Conservation (phyloP, 768 basidiomycete species). For the Exidia glandulosa region DNA sequence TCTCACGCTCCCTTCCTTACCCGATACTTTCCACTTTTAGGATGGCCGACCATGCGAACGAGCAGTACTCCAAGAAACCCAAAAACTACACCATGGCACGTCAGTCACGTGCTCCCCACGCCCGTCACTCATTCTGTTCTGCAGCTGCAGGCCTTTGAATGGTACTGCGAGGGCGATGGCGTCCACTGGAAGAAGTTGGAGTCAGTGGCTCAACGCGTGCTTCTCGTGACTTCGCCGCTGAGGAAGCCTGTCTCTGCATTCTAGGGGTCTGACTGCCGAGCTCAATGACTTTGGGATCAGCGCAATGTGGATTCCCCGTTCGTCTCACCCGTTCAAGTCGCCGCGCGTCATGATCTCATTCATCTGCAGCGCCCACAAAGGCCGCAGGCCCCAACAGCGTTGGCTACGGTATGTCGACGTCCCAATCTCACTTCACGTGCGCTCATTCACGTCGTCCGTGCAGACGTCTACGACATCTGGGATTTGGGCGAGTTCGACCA, state of each 20-base stretch:
- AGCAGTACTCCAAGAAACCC: background rate
- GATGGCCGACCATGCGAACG: slow-evolving; percentile 6
- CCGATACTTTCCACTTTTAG: too few relatives aligned
- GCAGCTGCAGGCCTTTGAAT: slow-evolving; percentile 8
- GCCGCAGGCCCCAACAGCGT: slow-evolving; percentile 14
- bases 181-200: slow-evolving; percentile 5
- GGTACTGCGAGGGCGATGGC: slow-evolving; percentile 8
- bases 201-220: background rate
- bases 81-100: slow-evolving; percentile 5
- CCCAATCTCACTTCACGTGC: too few relatives aligned
- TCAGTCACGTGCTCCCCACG: background rate
- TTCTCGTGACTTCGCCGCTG: background rate
- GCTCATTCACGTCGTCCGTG: too few relatives aligned
- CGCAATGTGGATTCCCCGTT: slow-evolving; percentile 6
- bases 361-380: slow-evolving; percentile 12
- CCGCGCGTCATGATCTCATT: background rate
- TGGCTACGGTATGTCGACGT: slow-evolving; percentile 18
- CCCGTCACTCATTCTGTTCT: background rate
- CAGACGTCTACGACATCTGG: slow-evolving; percentile 11
- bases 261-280: background rate
- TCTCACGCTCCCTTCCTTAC: too few relatives aligned
- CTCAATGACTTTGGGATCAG: slow-evolving; percentile 3
- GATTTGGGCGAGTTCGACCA: slow-evolving; percentile 13
- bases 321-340: background rate
- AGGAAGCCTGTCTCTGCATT: background rate